Percentiles rank a stretch among this genome's conserved stretches.
Evolutionary conservation across 108 stramenopile species (phyloP).

Genomic region (Poteriospumella lacustris): DNA sequence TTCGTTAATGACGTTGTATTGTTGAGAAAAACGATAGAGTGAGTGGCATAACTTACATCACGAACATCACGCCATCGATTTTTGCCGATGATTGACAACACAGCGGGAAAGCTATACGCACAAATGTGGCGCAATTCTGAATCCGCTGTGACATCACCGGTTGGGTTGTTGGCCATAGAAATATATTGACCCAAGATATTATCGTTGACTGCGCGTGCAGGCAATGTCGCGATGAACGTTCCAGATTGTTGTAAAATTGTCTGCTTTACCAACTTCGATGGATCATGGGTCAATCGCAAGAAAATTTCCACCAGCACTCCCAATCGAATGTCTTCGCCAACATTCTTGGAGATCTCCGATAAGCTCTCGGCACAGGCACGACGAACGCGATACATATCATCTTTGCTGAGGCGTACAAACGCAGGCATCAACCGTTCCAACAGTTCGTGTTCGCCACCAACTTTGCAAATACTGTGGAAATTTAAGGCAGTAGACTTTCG

Average conservation of each 20-base stretch:
- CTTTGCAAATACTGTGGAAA: slow-evolving; percentile 74
- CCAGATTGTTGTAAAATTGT: slow-evolving; percentile 58
- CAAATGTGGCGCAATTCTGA: slow-evolving; percentile 90
- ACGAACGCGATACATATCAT: slow-evolving; percentile 85
- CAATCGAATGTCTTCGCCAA: slow-evolving; percentile 39
- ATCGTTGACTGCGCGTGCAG: slow-evolving; percentile 39
- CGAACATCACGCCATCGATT: slow-evolving; percentile 73
- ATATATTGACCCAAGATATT: slow-evolving; percentile 72
- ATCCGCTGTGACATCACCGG: slow-evolving; percentile 71
- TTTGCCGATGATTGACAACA: slow-evolving; percentile 74
- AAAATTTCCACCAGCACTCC: slow-evolving; percentile 47
- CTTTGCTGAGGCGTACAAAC: slow-evolving; percentile 72
- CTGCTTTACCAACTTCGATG: slow-evolving; percentile 49
- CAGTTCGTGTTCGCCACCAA: slow-evolving; percentile 71
- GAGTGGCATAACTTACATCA: slow-evolving; percentile 17
- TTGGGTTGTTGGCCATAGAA: slow-evolving; percentile 64
- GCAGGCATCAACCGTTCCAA: slow-evolving; percentile 72
- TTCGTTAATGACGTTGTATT: no score
- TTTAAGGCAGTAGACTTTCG: slow-evolving; percentile 80
- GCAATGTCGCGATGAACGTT: slow-evolving; percentile 54
- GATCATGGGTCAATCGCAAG: slow-evolving; percentile 46
- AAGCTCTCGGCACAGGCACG: slow-evolving; percentile 64
- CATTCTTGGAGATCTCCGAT: slow-evolving; percentile 46
- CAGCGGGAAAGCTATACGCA: slow-evolving; percentile 93
- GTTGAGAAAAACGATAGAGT: no score